Base-by-base conservation (phyloP, 192 early-diverging fungal species). In the Mortierella hygrophila region DNA sequence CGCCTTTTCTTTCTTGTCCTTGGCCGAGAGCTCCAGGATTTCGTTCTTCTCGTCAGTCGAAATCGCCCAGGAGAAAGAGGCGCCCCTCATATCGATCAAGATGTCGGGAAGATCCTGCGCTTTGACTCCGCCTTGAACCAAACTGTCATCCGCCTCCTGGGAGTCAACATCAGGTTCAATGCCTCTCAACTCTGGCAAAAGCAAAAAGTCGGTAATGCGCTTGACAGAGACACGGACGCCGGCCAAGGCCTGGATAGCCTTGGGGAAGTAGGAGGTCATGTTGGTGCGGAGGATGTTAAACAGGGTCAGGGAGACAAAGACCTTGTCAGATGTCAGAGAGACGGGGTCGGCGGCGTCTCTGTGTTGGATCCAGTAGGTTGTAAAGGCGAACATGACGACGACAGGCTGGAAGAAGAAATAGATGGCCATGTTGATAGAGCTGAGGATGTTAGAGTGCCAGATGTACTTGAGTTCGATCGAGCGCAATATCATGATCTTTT, bases 221-320 rank as follows among this genome's bases (percentile, higher is more conserved):
- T 80, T 70, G 18, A 23, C 44, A 26, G 68, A 72, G 26, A 80
- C 71, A 3, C 70, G 71, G 29, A 41, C 69, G 23, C 75, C 71
- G 5, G 78, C 69, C n/a, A 76, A 54, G 13, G 78, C 75, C 55
- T 80, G 72, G 38, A 80, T 13, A 49, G 72, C 78, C 70, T 73
- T 76, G 29, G 78, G 78, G 26, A 80, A 23, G 72, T 55, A 80
- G 68, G n/a, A 73, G 2, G 78, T 80, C 78, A 80, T 80, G 20
- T 72, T 75, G 38, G 41, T 29, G 4, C 78, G 23, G 44, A 80
- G 40, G 26, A 80, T 57, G 29, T 80, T 80, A 38, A 80, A 74
- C 11, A 80, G 40, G 0, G 78, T 74, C 3, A 80, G 41, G 16
- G 70, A 55, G 29, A 72, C 46, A 73, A 80, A 80, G 37, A 80